These are phyloP conservation scores for Thinopyrum elongatum DNA, from an alignment of 176 grass and related monocot species.

Conservation along the genomic window DNA sequence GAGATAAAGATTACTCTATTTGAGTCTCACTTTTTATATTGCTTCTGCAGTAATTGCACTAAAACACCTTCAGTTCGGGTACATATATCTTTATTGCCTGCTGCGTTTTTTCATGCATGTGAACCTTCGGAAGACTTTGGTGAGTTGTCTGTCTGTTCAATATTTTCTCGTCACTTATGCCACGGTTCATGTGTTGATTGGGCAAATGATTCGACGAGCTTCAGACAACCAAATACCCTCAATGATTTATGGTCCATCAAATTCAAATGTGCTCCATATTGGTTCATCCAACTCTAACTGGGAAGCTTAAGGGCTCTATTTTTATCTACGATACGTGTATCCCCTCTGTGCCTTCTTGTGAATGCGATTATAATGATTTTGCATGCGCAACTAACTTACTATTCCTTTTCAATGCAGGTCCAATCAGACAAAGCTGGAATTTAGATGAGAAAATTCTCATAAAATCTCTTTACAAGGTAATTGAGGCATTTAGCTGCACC, in stretches of 20 bases:
- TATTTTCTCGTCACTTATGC: neutral
- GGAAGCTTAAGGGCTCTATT: neutral
- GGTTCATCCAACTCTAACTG: neutral
- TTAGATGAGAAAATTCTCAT: constrained; percentile 70
- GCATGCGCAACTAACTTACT: neutral
- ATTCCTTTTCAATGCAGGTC: constrained; percentile 20
- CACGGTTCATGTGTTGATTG: neutral
- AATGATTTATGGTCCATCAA: neutral
- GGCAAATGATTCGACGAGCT: neutral
- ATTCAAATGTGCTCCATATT: neutral
- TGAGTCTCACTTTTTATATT: neutral
- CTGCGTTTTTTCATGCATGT: neutral
- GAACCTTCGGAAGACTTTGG: neutral
- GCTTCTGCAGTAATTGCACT: constrained; percentile 13
- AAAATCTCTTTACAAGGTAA: constrained; percentile 78
- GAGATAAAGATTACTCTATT: neutral
- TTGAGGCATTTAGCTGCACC: constrained; percentile 14
- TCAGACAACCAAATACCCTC: neutral
- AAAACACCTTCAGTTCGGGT: neutral
- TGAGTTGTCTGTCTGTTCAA: constrained; percentile 24
- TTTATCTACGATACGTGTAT: neutral
- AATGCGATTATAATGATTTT: neutral
- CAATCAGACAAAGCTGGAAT: constrained; percentile 25
- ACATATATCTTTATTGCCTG: constrained; percentile 10
- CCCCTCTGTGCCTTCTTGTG: neutral